Base-by-base conservation (phyloP, 163 green algal genomes). In the Scenedesmus sp. region DNA sequence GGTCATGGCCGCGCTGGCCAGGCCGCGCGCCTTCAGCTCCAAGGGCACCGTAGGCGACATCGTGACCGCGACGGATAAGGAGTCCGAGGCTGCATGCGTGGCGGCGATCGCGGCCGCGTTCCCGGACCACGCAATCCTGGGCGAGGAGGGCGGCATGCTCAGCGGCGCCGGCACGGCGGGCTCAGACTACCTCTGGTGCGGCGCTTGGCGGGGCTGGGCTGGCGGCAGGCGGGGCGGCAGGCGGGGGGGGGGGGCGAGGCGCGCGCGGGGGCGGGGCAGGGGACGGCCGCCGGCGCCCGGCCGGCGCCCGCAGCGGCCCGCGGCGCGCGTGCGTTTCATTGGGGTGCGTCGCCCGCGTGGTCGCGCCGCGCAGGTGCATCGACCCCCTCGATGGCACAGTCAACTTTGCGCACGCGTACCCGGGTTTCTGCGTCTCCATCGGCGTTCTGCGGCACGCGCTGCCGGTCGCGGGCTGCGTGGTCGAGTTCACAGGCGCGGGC, bases 361-460 rank as follows among this genome's bases (percentile, higher is more conserved):
- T n/a, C n/a, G n/a, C n/a, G 11, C n/a, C 18, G 18, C 60, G 20
- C 47, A 98, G 94, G 92, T 94, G 87, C 47, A 83, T 98, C 6
- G 95, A 98, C 81, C 95, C 95, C 4, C 65, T 98, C 22, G 95
- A 98, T 78, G 95, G 94, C 51, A 98, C 94, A 4, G 96, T 92
- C 47, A 98, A 98, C 86, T 98, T 98, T 89, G 86, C 95, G 1
- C 90, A 96, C 64, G 82, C 87, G 54, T 98, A 97, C 81, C 92
- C 88, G 39, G 91, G 81, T 47, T 98, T 98, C 85, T 93, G 88
- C 17, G 89, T 95, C 0, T 93, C 83, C 4, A 89, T 98, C 6
- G 94, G 84, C 22, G 91, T 96, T 39, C 82, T 98, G 79, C 73
- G 86, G 24, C 87, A 91, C 50, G 87, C 86, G 42, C 82, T 80